phyloP scores from a whole-genome alignment of 805 yeast genomes.

The Pichia exigua region DNA sequence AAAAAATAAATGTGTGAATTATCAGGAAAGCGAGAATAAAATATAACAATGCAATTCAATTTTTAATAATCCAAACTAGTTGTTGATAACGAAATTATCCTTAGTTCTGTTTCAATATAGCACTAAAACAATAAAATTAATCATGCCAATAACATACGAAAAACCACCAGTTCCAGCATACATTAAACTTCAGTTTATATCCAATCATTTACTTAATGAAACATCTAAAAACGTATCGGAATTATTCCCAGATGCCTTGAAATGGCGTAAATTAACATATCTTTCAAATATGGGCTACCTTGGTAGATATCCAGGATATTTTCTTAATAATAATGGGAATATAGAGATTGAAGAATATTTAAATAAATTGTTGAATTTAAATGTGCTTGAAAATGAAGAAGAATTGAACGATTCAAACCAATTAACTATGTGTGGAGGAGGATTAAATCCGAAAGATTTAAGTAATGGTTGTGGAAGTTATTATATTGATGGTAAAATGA shows the following conservation, averaged over 20 bases:
- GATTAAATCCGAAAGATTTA: neutral
- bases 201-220: conserved; percentile 2
- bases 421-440: neutral
- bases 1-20: too few relatives aligned
- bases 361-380: neutral
- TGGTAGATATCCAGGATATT: conserved; percentile 7
- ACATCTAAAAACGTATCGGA: neutral
- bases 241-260: conserved; percentile 1
- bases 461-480: neutral
- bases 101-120: too few relatives aligned
- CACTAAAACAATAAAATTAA: too few relatives aligned
- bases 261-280: conserved; percentile 5
- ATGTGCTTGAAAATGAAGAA: neutral
- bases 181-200: conserved; percentile 3
- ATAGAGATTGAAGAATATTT: conserved; percentile 2
- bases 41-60: too few relatives aligned
- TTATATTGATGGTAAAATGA: conserved; percentile 3
- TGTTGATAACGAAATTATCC: neutral
- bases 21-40: too few relatives aligned
- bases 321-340: conserved; percentile 1
- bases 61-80: too few relatives aligned
- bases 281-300: conserved; percentile 4
- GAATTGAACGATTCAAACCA: neutral
- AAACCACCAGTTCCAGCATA: neutral
- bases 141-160: neutral